A percentile compares a stretch with the other conserved stretches of the same genome.
These are phyloP conservation scores for Lactuca saligna DNA, from an alignment of 129 eudicot genomes.

Conservation along the genomic window DNA sequence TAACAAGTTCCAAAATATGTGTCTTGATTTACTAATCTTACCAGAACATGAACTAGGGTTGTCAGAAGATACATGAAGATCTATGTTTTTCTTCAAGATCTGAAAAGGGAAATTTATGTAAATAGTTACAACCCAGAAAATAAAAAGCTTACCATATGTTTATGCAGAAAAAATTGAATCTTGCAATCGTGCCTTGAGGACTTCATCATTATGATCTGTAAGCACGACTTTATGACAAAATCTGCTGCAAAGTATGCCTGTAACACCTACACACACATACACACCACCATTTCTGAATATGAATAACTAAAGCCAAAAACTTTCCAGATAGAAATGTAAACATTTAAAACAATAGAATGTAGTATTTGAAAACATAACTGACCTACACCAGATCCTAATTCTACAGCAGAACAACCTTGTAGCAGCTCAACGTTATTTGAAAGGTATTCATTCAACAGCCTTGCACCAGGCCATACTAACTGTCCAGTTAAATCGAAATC, in stretches of 20 bases:
- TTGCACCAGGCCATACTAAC: slow-evolving; percentile 99
- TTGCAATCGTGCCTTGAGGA: slow-evolving; percentile 73
- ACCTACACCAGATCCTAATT: slow-evolving; percentile 99
- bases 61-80: slow-evolving; percentile 61
- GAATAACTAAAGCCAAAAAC: not conserved
- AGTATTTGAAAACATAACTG: slow-evolving; percentile 20
- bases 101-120: slow-evolving; percentile 35
- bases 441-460: slow-evolving; percentile 75
- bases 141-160: slow-evolving; percentile 19
- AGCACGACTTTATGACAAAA: slow-evolving; percentile 63
- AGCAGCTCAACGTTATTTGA: slow-evolving; percentile 72
- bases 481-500: slow-evolving; percentile 98
- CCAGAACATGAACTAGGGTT: slow-evolving; percentile 47
- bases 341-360: not conserved
- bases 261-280: slow-evolving; percentile 56
- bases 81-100: slow-evolving; percentile 83
- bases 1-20: slow-evolving; percentile 12
- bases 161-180: slow-evolving; percentile 23
- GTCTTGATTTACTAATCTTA: slow-evolving; percentile 34
- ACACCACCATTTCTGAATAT: not conserved
- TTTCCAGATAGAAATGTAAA: not conserved
- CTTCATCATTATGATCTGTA: slow-evolving; percentile 95
- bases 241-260: slow-evolving; percentile 86
- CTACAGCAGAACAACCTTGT: slow-evolving; percentile 74
- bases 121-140: slow-evolving; percentile 22